A percentile compares a stretch with the other conserved stretches of the same genome.
Evolutionary conservation across 2,329 filamentous ascomycete species (phyloP).

Genomic region (Nannizzia gypsea): DNA sequence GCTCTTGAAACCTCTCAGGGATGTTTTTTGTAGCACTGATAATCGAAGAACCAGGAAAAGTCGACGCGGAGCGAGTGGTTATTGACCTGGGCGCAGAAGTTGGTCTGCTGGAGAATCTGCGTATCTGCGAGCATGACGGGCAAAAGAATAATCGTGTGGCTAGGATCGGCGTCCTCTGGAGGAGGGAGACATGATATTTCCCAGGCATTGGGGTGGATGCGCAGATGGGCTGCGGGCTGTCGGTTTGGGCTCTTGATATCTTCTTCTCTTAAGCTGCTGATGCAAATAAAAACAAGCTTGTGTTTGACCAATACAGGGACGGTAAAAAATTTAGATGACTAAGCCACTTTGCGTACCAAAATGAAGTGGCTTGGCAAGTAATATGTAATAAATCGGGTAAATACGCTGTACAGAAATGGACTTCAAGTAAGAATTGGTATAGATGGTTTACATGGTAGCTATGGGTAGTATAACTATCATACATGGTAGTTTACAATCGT

Average conservation of each 20-base stretch:
- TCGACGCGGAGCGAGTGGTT: constrained; percentile 17
- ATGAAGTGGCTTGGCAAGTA: neutral
- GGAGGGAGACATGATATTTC: constrained; percentile 27
- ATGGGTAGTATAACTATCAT: no score
- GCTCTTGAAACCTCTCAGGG: constrained; percentile 39
- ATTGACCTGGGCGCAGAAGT: constrained; percentile 5
- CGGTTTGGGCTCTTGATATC: neutral
- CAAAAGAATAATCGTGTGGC: constrained; percentile 25
- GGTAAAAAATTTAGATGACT: neutral
- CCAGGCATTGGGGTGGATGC: constrained; percentile 24
- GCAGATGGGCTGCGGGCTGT: neutral
- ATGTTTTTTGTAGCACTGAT: constrained; percentile 44
- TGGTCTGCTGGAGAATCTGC: constrained; percentile 15
- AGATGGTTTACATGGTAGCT: no score
- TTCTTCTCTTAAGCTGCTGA: neutral
- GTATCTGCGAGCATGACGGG: constrained; percentile 31
- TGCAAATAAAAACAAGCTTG: neutral
- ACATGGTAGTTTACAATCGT: neutral
- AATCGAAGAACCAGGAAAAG: constrained; percentile 40
- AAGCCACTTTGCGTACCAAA: neutral
- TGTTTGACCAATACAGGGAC: neutral
- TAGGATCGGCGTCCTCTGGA: constrained; percentile 25
- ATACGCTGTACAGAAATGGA: neutral
- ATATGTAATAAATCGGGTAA: neutral
- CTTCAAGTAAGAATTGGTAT: neutral